Conservation (phyloP, 73 alveolate genomes). For the Stentor coeruleus region DNA sequence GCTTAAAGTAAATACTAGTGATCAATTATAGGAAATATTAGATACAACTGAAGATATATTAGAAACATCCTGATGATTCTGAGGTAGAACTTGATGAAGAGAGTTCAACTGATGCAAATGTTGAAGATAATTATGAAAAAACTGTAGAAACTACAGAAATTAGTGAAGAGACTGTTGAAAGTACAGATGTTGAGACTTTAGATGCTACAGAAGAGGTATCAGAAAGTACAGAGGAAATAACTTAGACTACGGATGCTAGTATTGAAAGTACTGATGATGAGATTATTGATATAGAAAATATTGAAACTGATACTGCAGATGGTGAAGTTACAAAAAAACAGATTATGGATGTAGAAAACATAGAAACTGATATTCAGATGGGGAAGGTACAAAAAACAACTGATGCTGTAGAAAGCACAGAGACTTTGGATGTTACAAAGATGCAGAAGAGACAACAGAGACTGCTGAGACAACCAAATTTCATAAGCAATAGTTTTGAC, state of each 20-base stretch:
- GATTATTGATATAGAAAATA: too few relatives aligned
- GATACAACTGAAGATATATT: not conserved
- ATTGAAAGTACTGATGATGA: not conserved
- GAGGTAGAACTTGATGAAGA: not conserved
- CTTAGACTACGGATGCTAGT: not conserved
- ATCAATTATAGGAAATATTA: not conserved
- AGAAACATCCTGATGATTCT: not conserved
- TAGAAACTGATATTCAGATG: not conserved
- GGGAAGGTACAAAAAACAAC: not conserved
- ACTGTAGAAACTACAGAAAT: not conserved
- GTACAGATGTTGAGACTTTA: not conserved
- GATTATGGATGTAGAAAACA: not conserved
- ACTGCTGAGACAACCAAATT: too few relatives aligned
- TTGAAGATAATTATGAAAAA: not conserved
- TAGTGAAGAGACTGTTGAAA: not conserved
- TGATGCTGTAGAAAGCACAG: not conserved
- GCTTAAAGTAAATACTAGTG: too few relatives aligned
- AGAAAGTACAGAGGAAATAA: not conserved
- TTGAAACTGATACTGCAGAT: too few relatives aligned
- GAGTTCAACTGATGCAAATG: too few relatives aligned
- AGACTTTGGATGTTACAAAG: not conserved
- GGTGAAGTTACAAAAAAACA: too few relatives aligned
- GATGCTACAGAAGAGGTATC: not conserved
- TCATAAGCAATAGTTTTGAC: too few relatives aligned
- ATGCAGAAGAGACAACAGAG: too few relatives aligned